These are phyloP conservation scores for Clavulina sp. DNA, from an alignment of 768 basidiomycete genomes.

Conservation along the genomic window DNA sequence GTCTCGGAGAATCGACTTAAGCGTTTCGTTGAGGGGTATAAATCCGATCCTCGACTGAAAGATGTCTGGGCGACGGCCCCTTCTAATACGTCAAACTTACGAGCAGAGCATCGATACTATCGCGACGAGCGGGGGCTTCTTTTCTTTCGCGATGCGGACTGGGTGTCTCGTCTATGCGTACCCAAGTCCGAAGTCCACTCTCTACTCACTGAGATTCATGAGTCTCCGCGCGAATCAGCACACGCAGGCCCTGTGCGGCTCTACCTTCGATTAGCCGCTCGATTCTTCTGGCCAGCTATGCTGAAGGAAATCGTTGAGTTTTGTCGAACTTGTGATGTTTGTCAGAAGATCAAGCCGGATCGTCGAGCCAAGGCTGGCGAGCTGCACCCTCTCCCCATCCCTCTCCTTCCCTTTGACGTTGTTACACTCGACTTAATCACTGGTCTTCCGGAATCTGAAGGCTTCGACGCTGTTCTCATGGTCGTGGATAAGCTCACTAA, in stretches of 20 bases:
- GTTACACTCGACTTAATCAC: slow-evolving; percentile 12
- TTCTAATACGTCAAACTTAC: no score
- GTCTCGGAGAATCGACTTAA: background rate
- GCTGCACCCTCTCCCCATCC: slow-evolving; percentile 6
- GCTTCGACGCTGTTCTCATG: slow-evolving; percentile 7
- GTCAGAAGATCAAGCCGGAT: slow-evolving; percentile 2
- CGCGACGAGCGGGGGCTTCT: slow-evolving; percentile 12
- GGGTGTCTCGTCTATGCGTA: slow-evolving; percentile 20
- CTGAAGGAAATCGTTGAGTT: slow-evolving; percentile 14
- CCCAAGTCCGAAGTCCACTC: slow-evolving; percentile 11
- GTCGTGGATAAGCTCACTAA: slow-evolving; percentile 11
- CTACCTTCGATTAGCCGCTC: slow-evolving; percentile 13
- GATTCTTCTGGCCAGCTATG: slow-evolving; percentile 22
- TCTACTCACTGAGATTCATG: slow-evolving; percentile 17
- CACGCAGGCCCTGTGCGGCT: slow-evolving; percentile 18
- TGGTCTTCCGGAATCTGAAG: slow-evolving; percentile 13
- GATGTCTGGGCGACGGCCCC: no score
- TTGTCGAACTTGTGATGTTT: slow-evolving; percentile 1
- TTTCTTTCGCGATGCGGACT: slow-evolving; percentile 16
- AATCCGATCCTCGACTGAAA: no score
- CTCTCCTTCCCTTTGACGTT: slow-evolving; percentile 2
- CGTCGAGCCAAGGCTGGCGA: background rate
- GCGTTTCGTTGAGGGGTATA: background rate
- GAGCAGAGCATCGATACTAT: no score
- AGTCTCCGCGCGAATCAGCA: slow-evolving; percentile 15